Conservation (phyloP, 2,329 filamentous ascomycete genomes). For the Nemania diffusa region DNA sequence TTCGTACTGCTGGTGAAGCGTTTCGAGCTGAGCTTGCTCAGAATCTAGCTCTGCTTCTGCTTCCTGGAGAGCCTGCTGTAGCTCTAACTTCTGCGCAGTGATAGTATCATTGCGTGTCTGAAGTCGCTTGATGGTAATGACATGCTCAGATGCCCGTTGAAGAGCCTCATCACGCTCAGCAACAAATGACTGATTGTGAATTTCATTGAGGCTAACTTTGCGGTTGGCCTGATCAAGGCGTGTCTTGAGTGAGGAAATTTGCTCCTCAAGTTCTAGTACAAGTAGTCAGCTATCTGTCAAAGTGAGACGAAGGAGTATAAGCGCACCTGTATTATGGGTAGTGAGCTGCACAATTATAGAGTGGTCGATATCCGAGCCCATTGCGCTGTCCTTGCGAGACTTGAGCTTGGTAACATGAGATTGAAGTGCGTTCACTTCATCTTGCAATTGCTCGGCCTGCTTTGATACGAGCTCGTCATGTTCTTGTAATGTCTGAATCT, state of each 20-base stretch:
- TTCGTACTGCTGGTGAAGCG: conserved; percentile 50
- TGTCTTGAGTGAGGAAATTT: conserved; percentile 68
- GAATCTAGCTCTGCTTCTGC: conserved; percentile 49
- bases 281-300: conserved; percentile 27
- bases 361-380: conserved; percentile 57
- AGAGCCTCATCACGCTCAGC: conserved; percentile 74
- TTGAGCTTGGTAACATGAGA: conserved; percentile 58
- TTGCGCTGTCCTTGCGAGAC: conserved; percentile 56
- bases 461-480: conserved; percentile 66
- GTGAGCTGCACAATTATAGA: conserved; percentile 57
- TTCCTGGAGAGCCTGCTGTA: conserved; percentile 52
- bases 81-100: conserved; percentile 56
- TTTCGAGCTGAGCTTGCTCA: conserved; percentile 48
- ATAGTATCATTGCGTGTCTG: conserved; percentile 54
- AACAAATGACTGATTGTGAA: conserved; percentile 69
- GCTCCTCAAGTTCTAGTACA: conserved; percentile 64
- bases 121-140: conserved; percentile 61
- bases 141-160: conserved; percentile 65
- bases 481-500: conserved; percentile 65
- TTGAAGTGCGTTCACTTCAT: conserved; percentile 62
- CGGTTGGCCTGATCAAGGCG: conserved; percentile 71
- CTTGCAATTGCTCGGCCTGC: conserved; percentile 64
- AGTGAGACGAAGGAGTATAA: not conserved
- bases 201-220: conserved; percentile 70
- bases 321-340: conserved; percentile 68